Percentiles rank a stretch among this genome's conserved stretches.
Evolutionary conservation across 2,329 filamentous ascomycete species (phyloP).

Genomic region (Cladophialophora psammophila): DNA sequence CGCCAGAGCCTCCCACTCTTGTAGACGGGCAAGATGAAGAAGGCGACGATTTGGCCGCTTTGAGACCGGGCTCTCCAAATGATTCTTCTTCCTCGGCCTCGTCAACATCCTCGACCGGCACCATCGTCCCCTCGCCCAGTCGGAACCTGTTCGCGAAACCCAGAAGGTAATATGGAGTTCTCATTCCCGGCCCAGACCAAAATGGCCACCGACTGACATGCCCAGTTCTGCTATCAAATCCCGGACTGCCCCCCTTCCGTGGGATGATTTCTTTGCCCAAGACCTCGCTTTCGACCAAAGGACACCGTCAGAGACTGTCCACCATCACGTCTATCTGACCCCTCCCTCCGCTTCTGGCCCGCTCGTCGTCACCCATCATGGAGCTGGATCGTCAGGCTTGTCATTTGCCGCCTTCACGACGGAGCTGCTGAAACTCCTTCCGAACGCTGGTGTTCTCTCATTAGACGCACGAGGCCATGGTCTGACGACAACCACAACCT

Average conservation of each 20-base stretch:
- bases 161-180: constrained; percentile 62
- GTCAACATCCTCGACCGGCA: constrained; percentile 91
- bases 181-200: not conserved
- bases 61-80: constrained; percentile 49
- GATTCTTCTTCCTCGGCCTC: constrained; percentile 84
- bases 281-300: constrained; percentile 73
- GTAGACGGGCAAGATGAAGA: constrained; percentile 53
- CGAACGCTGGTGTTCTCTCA: constrained; percentile 82
- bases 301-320: constrained; percentile 56
- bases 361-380: constrained; percentile 92
- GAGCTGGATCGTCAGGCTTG: constrained; percentile 89
- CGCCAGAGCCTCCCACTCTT: constrained; percentile 61
- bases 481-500: constrained; percentile 56
- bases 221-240: constrained; percentile 30
- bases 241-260: constrained; percentile 72
- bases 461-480: constrained; percentile 89
- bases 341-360: constrained; percentile 75
- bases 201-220: not conserved
- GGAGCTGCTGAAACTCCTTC: constrained; percentile 78
- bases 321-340: constrained; percentile 86
- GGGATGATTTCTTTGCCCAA: constrained; percentile 90
- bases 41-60: constrained; percentile 45
- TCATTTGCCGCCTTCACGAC: constrained; percentile 84
- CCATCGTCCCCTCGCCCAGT: constrained; percentile 80
- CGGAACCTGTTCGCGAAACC: constrained; percentile 76